These are phyloP conservation scores for Lipomyces kockii DNA, from an alignment of 805 yeast genomes.

Conservation along the genomic window DNA sequence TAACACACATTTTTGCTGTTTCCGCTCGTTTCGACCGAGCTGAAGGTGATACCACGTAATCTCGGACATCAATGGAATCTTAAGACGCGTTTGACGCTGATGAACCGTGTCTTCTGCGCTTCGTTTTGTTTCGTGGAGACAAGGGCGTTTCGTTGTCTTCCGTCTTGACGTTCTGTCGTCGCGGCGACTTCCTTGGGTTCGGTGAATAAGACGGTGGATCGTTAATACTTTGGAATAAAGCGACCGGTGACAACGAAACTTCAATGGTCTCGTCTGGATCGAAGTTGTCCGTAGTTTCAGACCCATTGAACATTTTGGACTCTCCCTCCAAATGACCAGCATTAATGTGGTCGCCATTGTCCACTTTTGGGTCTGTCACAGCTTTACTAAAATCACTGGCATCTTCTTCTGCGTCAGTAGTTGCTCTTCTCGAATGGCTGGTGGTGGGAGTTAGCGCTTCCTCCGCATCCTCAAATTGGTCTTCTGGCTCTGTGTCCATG, in stretches of 20 bases:
- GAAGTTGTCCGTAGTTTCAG: neutral
- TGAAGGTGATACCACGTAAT: neutral
- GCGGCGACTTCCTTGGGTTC: neutral
- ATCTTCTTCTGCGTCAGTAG: neutral
- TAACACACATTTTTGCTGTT: neutral
- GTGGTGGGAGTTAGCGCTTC: neutral
- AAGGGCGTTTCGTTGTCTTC: neutral
- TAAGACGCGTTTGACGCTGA: conserved; percentile 47
- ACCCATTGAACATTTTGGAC: neutral
- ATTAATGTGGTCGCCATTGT: neutral
- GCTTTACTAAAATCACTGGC: neutral
- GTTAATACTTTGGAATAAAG: conserved; percentile 37
- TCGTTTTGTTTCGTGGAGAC: conserved; percentile 7
- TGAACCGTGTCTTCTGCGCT: conserved; percentile 43
- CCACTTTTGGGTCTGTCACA: neutral
- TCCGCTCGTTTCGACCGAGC: neutral
- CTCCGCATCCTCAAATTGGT: neutral
- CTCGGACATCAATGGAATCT: neutral
- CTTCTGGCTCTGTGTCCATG: conserved; percentile 2
- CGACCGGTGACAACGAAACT: conserved; percentile 14
- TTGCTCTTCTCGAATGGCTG: neutral
- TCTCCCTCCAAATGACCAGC: neutral
- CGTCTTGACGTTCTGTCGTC: neutral
- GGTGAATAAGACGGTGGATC: conserved; percentile 8
- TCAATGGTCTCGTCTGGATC: conserved; percentile 18